Evolutionary conservation across 2,329 filamentous ascomycete species (phyloP).

Genomic region (Colletotrichum sp.): DNA sequence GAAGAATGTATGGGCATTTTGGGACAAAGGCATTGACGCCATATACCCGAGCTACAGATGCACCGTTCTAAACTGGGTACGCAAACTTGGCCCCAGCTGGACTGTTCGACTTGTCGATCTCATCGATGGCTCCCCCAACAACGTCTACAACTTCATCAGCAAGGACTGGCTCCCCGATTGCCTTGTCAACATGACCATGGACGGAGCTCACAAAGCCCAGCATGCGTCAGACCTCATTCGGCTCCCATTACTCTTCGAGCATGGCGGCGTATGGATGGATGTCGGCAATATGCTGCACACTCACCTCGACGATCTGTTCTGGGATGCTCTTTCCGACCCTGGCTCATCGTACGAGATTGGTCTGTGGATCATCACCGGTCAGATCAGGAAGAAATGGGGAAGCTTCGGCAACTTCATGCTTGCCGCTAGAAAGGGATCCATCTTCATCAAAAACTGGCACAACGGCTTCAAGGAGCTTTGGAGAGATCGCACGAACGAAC

Average conservation of each 20-base stretch:
- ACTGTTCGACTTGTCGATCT: conserved; percentile 44
- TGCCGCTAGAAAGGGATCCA: conserved; percentile 42
- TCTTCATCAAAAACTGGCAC: conserved; percentile 50
- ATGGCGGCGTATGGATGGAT: conserved; percentile 44
- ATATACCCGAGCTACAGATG: conserved; percentile 42
- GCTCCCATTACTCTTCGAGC: conserved; percentile 35
- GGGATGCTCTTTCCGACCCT: conserved; percentile 31
- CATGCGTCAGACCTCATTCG: conserved; percentile 49
- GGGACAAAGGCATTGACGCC: conserved; percentile 40
- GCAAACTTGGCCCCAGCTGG: conserved; percentile 43
- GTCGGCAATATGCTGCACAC: conserved; percentile 38
- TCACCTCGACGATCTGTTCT: conserved; percentile 36
- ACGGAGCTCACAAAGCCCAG: conserved; percentile 43
- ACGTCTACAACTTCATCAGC: conserved; percentile 38
- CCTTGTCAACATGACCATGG: conserved; percentile 43
- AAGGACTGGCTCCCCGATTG: conserved; percentile 36
- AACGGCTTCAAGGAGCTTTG: conserved; percentile 39
- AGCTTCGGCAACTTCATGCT: conserved; percentile 48
- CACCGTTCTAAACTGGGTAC: conserved; percentile 47
- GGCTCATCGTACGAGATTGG: conserved; percentile 30
- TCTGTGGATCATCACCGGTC: conserved; percentile 36
- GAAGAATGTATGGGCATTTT: conserved; percentile 52
- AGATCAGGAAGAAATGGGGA: conserved; percentile 36
- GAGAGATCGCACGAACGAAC: conserved; percentile 34
- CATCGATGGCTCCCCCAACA: conserved; percentile 34